phyloP scores from a whole-genome alignment of 2,329 filamentous ascomycete species.

The Bipolaris zeicola region DNA sequence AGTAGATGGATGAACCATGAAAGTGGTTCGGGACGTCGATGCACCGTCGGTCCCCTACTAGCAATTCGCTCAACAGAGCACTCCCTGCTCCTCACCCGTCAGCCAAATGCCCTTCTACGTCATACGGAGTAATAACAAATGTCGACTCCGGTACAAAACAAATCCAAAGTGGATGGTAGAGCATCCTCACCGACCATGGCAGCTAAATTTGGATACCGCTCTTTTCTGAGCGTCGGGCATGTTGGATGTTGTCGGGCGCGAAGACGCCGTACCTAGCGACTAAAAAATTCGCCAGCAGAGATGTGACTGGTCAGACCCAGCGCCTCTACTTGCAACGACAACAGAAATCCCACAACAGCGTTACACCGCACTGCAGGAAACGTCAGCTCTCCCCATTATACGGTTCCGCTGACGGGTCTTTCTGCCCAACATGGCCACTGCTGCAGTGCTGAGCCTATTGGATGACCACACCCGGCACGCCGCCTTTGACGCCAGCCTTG shows the following conservation, averaged over 20 bases:
- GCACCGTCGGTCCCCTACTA: background rate
- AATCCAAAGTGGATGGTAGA: background rate
- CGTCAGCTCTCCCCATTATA: background rate
- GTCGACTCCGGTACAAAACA: background rate
- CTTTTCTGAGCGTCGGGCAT: background rate
- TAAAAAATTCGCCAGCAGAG: conserved; percentile 9
- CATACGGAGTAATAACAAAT: background rate
- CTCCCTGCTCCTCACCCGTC: background rate
- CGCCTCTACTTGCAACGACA: background rate
- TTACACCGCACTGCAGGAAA: background rate
- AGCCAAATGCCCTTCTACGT: background rate
- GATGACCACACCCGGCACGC: conserved; percentile 25
- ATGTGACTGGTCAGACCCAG: conserved; percentile 7
- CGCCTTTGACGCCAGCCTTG: conserved; percentile 32
- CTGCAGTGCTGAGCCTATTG: conserved; percentile 30
- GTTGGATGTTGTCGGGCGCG: background rate
- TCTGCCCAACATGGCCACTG: conserved; percentile 17
- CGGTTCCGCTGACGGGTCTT: background rate
- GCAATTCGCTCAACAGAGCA: background rate
- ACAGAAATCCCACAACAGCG: background rate
- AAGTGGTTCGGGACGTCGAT: background rate
- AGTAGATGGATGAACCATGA: background rate
- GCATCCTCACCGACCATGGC: background rate
- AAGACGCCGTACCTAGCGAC: conserved; percentile 9
- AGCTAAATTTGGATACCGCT: background rate